A percentile compares a stretch with the other conserved stretches of the same genome.
Evolutionary conservation across 2,329 filamentous ascomycete genomes (phyloP).

Genomic region (Fusarium clavum): DNA sequence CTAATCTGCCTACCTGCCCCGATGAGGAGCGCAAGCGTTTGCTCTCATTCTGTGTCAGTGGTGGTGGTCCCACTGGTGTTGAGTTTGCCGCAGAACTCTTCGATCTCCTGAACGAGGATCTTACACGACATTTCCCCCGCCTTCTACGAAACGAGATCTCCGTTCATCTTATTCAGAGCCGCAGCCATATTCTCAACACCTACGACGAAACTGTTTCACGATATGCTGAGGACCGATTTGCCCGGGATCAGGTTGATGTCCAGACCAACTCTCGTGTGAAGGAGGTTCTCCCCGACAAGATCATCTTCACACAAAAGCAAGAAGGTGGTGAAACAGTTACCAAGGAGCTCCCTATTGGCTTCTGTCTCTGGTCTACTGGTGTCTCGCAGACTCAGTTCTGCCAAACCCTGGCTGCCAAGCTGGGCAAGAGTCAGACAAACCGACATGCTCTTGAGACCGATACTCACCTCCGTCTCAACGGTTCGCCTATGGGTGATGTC

Average conservation of each 20-base stretch:
- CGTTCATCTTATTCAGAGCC: conserved; percentile 94
- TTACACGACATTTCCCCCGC: conserved; percentile 84
- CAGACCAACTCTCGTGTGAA: conserved; percentile 93
- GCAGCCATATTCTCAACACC: conserved; percentile 95
- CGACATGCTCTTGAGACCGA: conserved; percentile 94
- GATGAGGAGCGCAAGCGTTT: conserved; percentile 89
- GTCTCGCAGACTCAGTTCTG: conserved; percentile 88
- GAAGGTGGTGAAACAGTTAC: conserved; percentile 79
- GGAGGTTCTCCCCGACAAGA: conserved; percentile 85
- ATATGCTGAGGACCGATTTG: conserved; percentile 91
- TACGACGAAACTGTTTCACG: conserved; percentile 95
- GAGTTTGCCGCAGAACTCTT: conserved; percentile 98
- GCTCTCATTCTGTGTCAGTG: conserved; percentile 95
- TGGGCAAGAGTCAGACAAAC: conserved; percentile 84
- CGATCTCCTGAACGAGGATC: conserved; percentile 95
- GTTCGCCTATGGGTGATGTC: conserved; percentile 90
- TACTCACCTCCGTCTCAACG: conserved; percentile 87
- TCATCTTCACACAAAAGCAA: conserved; percentile 86
- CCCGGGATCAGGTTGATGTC: conserved; percentile 90
- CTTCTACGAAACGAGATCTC: conserved; percentile 97
- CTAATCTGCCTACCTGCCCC: conserved; percentile 90
- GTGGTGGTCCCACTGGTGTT: conserved; percentile 76
- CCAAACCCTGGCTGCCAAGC: conserved; percentile 79
- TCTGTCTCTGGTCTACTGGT: conserved; percentile 98
- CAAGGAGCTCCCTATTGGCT: conserved; percentile 95